These are phyloP conservation scores for Lipomyces spencermartinsiae DNA, from an alignment of 805 yeast species.

Conservation along the genomic window DNA sequence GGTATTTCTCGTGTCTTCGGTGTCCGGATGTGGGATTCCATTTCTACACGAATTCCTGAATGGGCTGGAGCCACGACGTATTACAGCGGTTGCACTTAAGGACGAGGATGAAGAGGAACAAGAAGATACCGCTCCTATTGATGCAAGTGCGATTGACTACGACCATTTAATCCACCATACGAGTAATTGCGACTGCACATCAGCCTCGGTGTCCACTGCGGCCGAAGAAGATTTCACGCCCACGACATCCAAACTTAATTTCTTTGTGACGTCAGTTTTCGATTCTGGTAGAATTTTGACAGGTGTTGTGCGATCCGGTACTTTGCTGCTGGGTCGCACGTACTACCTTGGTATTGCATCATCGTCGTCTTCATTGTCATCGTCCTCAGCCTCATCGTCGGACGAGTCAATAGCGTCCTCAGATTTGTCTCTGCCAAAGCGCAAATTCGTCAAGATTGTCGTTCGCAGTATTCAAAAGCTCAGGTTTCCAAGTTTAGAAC, in stretches of 20 bases:
- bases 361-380: background rate
- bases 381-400: constrained; percentile 2
- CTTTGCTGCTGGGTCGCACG: constrained; percentile 24
- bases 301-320: constrained; percentile 35
- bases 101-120: background rate
- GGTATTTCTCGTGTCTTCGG: constrained; percentile 35
- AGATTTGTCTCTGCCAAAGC: constrained; percentile 6
- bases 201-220: background rate
- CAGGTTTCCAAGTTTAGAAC: constrained; percentile 29
- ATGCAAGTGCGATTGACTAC: constrained; percentile 4
- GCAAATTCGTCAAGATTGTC: constrained; percentile 12
- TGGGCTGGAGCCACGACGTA: constrained; percentile 16
- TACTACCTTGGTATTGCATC: constrained; percentile 21
- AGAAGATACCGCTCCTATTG: background rate
- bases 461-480: constrained; percentile 33
- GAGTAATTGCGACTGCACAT: constrained; percentile 20
- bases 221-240: constrained; percentile 5
- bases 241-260: constrained; percentile 20
- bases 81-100: background rate
- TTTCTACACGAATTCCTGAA: constrained; percentile 30
- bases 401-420: background rate
- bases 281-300: constrained; percentile 35
- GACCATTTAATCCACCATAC: constrained; percentile 30
- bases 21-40: constrained; percentile 30
- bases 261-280: constrained; percentile 34